Conservation (phyloP, 2,329 filamentous ascomycete species). For the Neonectria sp. region DNA sequence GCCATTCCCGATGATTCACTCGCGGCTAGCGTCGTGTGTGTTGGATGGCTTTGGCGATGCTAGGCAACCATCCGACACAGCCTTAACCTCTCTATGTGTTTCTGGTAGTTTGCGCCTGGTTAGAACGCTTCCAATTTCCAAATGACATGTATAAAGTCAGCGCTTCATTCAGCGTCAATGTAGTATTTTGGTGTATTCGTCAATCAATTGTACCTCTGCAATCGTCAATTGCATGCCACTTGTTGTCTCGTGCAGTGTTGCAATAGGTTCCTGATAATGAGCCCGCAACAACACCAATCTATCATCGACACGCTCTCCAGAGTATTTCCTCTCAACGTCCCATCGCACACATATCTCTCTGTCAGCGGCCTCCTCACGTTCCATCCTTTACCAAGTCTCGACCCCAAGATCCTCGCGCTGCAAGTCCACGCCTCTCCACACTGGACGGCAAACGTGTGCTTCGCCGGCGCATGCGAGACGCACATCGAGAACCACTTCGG, state of each 20-base stretch:
- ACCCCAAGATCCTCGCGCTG: constrained; percentile 3
- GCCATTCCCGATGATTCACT: constrained; percentile 12
- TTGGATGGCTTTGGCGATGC: constrained; percentile 1
- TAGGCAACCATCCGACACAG: constrained; percentile 16
- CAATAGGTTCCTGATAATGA: constrained; percentile 11
- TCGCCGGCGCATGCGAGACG: background rate
- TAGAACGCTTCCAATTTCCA: background rate
- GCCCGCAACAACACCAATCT: constrained; percentile 4
- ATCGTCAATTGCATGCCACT: background rate
- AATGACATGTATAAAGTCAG: background rate
- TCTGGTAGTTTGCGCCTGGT: background rate
- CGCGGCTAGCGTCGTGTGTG: background rate
- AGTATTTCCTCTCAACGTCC: background rate
- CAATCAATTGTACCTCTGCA: background rate
- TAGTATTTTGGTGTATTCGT: background rate
- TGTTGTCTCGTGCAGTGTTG: background rate
- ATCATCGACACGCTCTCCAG: background rate
- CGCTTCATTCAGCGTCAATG: background rate
- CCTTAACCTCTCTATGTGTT: background rate
- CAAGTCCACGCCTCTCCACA: background rate
- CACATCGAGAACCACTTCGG: background rate
- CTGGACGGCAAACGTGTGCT: constrained; percentile 1
- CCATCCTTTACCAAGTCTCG: background rate
- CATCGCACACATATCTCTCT: background rate
- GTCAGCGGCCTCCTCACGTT: too few species aligned